phyloP scores from a whole-genome alignment of 495 filamentous ascomycete genomes.

The Podospora tetraspora region DNA sequence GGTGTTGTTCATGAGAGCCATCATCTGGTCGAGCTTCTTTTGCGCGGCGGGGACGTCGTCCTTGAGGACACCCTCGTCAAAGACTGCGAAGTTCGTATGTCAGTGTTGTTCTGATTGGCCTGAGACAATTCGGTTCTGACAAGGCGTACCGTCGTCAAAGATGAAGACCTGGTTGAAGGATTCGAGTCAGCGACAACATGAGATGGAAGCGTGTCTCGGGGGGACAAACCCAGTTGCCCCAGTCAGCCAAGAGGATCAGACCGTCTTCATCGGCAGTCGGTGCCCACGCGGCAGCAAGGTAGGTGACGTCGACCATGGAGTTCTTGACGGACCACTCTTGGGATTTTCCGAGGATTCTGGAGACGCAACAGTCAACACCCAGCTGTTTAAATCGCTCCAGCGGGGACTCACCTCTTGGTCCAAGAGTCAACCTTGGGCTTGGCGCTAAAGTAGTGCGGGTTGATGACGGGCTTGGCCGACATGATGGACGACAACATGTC shows the following conservation, averaged over 20 bases:
- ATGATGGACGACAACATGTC: background rate
- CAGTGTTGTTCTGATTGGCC: background rate
- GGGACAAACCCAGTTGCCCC: background rate
- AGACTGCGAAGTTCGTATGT: background rate
- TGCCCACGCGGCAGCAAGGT: background rate
- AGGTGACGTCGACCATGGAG: background rate
- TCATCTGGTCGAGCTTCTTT: background rate
- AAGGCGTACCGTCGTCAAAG: background rate
- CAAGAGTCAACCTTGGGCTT: background rate
- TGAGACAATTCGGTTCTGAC: background rate
- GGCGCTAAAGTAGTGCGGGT: background rate
- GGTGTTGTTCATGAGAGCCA: background rate
- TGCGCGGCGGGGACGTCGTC: background rate
- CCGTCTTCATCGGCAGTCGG: background rate
- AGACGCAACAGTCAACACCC: background rate
- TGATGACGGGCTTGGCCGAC: background rate
- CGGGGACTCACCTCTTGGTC: background rate
- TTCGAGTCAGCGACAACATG: background rate
- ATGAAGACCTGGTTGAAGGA: background rate
- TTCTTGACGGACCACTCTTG: background rate
- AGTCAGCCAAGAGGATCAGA: background rate
- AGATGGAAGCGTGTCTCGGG: background rate
- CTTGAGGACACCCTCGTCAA: background rate
- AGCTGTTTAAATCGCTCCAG: background rate
- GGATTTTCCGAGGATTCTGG: background rate